Evolutionary conservation across 2,329 filamentous ascomycete species (phyloP).

Genomic region (Penicillium sp.): DNA sequence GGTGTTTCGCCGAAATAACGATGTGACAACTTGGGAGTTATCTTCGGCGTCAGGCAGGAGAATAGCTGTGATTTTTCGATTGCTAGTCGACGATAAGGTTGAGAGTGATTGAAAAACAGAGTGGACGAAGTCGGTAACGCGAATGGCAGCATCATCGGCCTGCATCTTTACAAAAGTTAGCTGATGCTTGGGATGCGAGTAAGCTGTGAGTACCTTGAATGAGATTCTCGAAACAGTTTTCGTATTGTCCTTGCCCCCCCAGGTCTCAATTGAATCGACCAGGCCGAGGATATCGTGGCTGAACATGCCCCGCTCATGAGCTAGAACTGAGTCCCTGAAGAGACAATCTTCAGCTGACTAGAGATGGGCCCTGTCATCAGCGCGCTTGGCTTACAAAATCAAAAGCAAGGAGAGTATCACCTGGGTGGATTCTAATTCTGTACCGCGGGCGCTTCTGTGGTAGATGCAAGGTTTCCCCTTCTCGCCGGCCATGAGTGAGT

Average conservation of each 20-base stretch:
- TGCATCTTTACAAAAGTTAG: too few relatives aligned
- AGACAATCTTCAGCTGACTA: constrained; percentile 26
- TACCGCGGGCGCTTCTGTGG: constrained; percentile 1
- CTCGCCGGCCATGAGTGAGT: constrained; percentile 5
- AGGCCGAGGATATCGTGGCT: constrained; percentile 32
- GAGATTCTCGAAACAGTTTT: constrained; percentile 25
- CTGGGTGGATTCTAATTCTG: constrained; percentile 8
- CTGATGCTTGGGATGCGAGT: too few relatives aligned
- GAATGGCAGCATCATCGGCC: constrained; percentile 6
- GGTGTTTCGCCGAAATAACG: background rate
- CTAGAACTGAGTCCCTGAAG: constrained; percentile 18
- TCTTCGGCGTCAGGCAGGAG: constrained; percentile 47
- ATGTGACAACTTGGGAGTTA: too few relatives aligned
- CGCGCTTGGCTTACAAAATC: background rate
- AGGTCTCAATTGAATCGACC: constrained; percentile 35
- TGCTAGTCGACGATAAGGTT: constrained; percentile 50
- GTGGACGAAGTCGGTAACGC: constrained; percentile 46
- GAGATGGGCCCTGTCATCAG: background rate
- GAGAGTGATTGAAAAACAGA: constrained; percentile 48
- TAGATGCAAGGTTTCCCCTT: constrained; percentile 17
- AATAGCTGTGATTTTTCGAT: constrained; percentile 58
- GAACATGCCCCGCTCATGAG: constrained; percentile 8
- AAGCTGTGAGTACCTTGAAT: constrained; percentile 44
- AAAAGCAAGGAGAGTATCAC: constrained; percentile 7
- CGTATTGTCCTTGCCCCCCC: constrained; percentile 26